These are phyloP conservation scores for Lentinula sp. DNA, from an alignment of 768 basidiomycete species.

Conservation along the genomic window DNA sequence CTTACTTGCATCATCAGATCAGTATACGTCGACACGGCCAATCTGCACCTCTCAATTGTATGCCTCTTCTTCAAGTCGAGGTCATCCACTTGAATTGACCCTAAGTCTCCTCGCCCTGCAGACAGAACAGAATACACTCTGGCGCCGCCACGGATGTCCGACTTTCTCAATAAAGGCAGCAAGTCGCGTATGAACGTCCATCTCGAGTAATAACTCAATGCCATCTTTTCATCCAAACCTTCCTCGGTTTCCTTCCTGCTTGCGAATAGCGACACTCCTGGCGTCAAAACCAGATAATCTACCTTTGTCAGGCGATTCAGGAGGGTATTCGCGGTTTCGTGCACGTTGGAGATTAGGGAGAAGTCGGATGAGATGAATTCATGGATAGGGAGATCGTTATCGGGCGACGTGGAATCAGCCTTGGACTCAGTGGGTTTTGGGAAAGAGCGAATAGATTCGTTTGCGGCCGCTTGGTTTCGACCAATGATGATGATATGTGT, in stretches of 20 bases:
- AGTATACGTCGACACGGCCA: constrained; percentile 18
- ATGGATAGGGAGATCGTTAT: constrained; percentile 11
- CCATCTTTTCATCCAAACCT: constrained; percentile 26
- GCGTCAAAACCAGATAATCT: constrained; percentile 25
- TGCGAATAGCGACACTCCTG: constrained; percentile 18
- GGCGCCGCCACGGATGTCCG: constrained; percentile 16
- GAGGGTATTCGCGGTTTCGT: constrained; percentile 19
- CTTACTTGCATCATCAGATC: constrained; percentile 18
- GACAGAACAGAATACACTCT: constrained; percentile 23
- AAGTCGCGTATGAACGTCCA: constrained; percentile 28
- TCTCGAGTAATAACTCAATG: constrained; percentile 25
- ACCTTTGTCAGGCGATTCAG: constrained; percentile 20
- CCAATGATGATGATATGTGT: constrained; percentile 34
- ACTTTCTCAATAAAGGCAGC: constrained; percentile 19
- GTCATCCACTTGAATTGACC: constrained; percentile 18
- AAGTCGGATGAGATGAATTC: constrained; percentile 33
- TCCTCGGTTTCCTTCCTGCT: constrained; percentile 25
- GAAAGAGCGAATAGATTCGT: constrained; percentile 24
- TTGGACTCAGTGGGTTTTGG: constrained; percentile 11
- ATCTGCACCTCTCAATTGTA: constrained; percentile 10
- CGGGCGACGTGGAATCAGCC: constrained; percentile 1
- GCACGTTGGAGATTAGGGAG: constrained; percentile 27
- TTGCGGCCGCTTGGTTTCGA: constrained; percentile 27
- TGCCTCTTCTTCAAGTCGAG: constrained; percentile 24
- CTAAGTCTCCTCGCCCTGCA: constrained; percentile 7